Evolutionary conservation across 2,329 filamentous ascomycete species (phyloP), one percentile per base, ranked within the genome.

Genomic region (Paracamarosporium sp.): DNA sequence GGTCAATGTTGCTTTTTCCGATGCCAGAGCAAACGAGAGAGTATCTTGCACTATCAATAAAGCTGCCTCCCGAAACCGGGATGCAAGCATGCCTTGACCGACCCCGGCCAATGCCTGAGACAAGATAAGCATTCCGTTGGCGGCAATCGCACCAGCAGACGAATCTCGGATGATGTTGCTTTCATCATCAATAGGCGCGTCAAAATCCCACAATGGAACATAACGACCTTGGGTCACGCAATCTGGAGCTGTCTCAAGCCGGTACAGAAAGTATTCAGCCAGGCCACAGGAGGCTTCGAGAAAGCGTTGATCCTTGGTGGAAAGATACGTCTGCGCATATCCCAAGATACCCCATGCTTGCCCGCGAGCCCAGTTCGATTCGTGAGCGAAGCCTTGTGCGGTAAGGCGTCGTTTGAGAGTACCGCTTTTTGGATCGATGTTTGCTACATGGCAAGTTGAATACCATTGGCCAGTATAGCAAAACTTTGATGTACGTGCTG

Each of bases 181-280:
- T n/a, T 55, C 50, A 31, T 62, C 27, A 27, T 63, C 60, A 0
- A 65, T 64, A 51, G 81, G 82, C 0, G 81, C 81, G 58, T 83
- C 78, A 48, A 82, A 82, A 52, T 83, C 81, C 81, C 80, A 83
- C 11, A 76, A 75, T 2, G 80, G 79, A 0, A 82, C 76, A 0
- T 67, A 63, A 22, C 68, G 70, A 0, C 53, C 59, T 17, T 30
- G 35, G 7, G 8, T 43, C 11, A 65, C 59, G 50, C 59, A 62
- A 4, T 15, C 31, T 5, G 64, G 64, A 3, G 62, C 53, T 20
- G 55, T 58, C 0, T 78, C 74, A 20, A 84, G 59, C 0, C 77
- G 67, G 2, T 70, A 54, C 5, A 82, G 57, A 56, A 83, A 83
- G 51, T 79, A 80, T 44, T 82, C 77, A 0, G 79, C 79, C 20